Conservation (phyloP, 352 stramenopile species). For the Thraustochytrium striatum region DNA sequence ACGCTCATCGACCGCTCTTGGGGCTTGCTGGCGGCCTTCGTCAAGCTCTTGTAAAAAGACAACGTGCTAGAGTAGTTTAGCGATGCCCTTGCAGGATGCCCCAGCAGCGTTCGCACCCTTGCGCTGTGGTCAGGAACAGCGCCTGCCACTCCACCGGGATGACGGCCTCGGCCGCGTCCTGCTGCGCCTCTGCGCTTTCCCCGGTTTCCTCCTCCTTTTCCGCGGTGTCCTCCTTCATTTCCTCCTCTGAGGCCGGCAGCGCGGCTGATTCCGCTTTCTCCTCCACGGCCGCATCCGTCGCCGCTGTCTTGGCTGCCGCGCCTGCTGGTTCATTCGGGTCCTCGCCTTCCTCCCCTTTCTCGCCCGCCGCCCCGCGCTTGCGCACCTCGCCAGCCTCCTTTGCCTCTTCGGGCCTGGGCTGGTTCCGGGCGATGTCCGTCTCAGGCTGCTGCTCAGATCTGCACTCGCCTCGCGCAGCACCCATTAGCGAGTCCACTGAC, state of each 20-base stretch:
- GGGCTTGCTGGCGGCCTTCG: background rate
- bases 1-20: constrained; percentile 40
- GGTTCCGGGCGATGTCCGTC: too few species aligned
- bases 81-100: background rate
- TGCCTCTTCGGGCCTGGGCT: too few species aligned
- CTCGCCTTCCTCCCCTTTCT: background rate
- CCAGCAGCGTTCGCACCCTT: background rate
- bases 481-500: too few species aligned
- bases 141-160: background rate
- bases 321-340: background rate
- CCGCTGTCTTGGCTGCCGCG: background rate
- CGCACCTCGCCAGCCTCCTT: too few species aligned
- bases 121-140: background rate
- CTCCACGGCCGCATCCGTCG: background rate
- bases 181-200: too few species aligned
- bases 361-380: too few species aligned
- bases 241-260: background rate
- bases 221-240: background rate
- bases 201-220: background rate
- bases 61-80: too few species aligned
- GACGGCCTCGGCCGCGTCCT: too few species aligned
- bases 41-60: constrained; percentile 14
- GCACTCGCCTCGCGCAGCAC: too few species aligned
- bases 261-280: background rate
- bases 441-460: too few species aligned